Base-by-base conservation (phyloP, 768 basidiomycete species). In the Mycena rebaudengoi region DNA sequence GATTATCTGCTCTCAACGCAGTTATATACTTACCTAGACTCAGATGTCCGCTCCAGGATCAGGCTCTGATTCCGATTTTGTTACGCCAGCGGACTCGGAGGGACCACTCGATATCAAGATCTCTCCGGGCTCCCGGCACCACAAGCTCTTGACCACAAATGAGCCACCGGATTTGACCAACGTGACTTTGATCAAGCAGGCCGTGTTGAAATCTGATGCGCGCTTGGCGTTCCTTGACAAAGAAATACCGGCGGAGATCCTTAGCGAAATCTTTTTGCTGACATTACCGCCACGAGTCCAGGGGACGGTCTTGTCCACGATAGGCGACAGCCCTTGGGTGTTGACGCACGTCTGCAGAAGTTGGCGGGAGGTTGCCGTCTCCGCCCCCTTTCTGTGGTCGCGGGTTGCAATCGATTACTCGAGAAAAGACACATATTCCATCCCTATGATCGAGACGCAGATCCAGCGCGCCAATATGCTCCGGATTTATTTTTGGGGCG, bases 311-410 rank as follows among this genome's bases (percentile, higher is more conserved):
- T 49, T 32, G 40, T 32, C 23, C 23, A 23, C 48, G 14, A 25
- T 49, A 49, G 48, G 32, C 23, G 35, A 44, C 40, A 43, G 54
- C 18, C 54, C 54, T 30, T 56, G 54, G 54, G 37, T 43, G 5
- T 44, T 56, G 40, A 44, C 40, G 39, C 54, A 44, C 32, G 29
- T 56, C 41, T 56, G 39, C 41, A 41, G 29, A 23, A 10, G 41
- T 18, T 56, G 54, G 54, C 37, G 54, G 54, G 23, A 40, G 28
- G 28, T 56, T 28, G 54, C 40, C 40, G n/a, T 44, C 40, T 40
- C 41, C 5, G 26, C 52, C 21, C 54, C 54, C 14, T 26, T 26
- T 32, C 25, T 56, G 39, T 56, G 54, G 54, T 41, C 54, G 26
- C 40, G 54, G n/a, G 29, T 56, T 14, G 39, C 39, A 39, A 56